Evolutionary conservation across 108 stramenopile genomes (phyloP).

Genomic region (Conticribra weissflogii): DNA sequence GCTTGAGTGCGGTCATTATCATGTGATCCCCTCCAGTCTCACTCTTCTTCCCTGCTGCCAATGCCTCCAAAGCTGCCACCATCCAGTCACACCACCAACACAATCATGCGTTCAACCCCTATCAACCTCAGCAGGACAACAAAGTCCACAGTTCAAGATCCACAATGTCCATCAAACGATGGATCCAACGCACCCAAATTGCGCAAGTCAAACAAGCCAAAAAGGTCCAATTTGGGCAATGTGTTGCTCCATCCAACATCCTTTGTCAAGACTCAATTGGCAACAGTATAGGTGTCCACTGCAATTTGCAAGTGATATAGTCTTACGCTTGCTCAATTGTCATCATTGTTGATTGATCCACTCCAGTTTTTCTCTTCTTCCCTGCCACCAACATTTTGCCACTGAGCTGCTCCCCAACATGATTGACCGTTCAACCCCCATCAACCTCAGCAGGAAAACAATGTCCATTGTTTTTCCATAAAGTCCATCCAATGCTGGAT

Average conservation of each 20-base stretch:
- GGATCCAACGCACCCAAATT: no score
- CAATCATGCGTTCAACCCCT: not conserved
- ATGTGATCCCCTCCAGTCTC: no score
- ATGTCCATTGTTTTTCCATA: conserved; percentile 17
- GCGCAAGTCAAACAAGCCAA: no score
- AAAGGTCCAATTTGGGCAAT: no score
- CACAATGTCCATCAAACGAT: not conserved
- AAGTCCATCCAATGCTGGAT: not conserved
- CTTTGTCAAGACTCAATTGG: no score
- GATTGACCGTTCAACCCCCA: not conserved
- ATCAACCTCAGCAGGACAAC: conserved; percentile 4
- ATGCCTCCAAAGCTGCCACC: not conserved
- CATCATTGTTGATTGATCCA: no score
- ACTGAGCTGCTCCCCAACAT: conserved; percentile 1
- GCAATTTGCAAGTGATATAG: conserved; percentile 21
- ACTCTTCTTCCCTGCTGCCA: not conserved
- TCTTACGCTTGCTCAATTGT: no score
- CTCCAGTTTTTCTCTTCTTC: no score
- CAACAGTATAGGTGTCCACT: not conserved
- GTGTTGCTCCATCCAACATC: no score
- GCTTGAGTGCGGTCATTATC: no score
- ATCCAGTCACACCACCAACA: conserved; percentile 18
- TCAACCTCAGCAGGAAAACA: conserved; percentile 1
- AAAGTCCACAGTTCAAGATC: conserved; percentile 23
- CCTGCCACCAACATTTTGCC: not conserved